Evolutionary conservation across 257 asterid species (phyloP).

Genomic region (Hygrophila difformis): DNA sequence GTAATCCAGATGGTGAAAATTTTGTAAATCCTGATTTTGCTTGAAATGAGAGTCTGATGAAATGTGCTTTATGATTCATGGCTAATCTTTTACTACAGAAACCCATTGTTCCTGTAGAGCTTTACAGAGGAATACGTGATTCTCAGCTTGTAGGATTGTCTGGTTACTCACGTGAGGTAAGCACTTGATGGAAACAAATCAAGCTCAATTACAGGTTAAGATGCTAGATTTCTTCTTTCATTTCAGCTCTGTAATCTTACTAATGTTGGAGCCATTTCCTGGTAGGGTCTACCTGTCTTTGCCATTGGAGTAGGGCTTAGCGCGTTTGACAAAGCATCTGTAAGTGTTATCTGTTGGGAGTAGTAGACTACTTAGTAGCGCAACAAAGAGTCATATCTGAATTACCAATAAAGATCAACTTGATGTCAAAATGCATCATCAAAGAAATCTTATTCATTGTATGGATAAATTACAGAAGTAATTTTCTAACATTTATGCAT

Average conservation of each 20-base stretch:
- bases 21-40: too few species aligned
- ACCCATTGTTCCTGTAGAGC: conserved; percentile 50
- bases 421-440: not conserved
- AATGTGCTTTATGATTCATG: too few species aligned
- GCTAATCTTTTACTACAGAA: conserved; percentile 46
- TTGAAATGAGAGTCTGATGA: too few species aligned
- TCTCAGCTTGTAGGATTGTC: conserved; percentile 60
- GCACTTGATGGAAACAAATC: not conserved
- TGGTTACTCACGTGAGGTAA: conserved; percentile 60
- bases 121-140: conserved; percentile 56
- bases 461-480: not conserved
- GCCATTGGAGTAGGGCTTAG: conserved; percentile 9
- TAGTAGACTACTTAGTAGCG: too few species aligned
- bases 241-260: not conserved
- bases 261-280: conserved; percentile 10
- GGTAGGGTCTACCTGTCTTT: conserved; percentile 11
- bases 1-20: too few species aligned
- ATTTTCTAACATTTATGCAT: not conserved
- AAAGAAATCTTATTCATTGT: not conserved
- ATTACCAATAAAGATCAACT: not conserved
- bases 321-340: conserved; percentile 10
- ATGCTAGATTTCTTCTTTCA: not conserved
- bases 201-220: not conserved
- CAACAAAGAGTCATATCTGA: not conserved
- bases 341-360: not conserved